Base-by-base conservation (phyloP, 1,284 basidiomycete genomes). In the Phaffia rhodozyma region DNA sequence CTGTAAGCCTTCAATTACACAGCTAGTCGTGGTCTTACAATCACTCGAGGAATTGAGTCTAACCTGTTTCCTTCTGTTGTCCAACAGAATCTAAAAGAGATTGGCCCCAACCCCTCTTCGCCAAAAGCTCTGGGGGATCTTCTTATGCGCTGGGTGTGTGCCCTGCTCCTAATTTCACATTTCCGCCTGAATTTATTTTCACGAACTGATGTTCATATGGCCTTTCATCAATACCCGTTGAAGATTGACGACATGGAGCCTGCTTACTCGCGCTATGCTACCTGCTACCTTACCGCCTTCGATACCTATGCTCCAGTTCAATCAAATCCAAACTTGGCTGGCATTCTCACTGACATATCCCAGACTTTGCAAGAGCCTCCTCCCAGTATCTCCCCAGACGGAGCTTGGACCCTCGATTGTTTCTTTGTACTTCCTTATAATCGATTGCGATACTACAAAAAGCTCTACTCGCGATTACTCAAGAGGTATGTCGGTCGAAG, bases 111-210 rank as follows among this genome's bases (percentile, higher is more conserved):
- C 75, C 92, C 93, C 0, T 85, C 90, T 1, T 90, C 88, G n/a
- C 91, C 94, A 20, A 96, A 94, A 73, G 91, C 88, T 16, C 81
- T 98, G 25, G 94, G 94, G 57, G 94, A 97, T 75, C 78, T 98
- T 56, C 80, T 98, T 65, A 97, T 97, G 89, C 86, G 89, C 77
- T 98, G 93, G 94, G 91, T 94, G 69, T 70, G 83, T 75, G 66
- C 67, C 55, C 68, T 43, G 27, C 16, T 53, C 54, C 34, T 34
- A n/a, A 43, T 51, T n/a, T 34, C 38, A 43, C 23, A 53, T 38
- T 49, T 57, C 56, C 34, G 23, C 49, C 23, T 34, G 32, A 21
- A 34, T 21, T 57, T 43, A 30, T 11, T 54, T 23, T 62, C 59
- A 25, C 13, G 25, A 20, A 32, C 63, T 9, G 57, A 56, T 58